Evolutionary conservation across 345 rosid species (phyloP).

Genomic region (Aurinia saxatilis): DNA sequence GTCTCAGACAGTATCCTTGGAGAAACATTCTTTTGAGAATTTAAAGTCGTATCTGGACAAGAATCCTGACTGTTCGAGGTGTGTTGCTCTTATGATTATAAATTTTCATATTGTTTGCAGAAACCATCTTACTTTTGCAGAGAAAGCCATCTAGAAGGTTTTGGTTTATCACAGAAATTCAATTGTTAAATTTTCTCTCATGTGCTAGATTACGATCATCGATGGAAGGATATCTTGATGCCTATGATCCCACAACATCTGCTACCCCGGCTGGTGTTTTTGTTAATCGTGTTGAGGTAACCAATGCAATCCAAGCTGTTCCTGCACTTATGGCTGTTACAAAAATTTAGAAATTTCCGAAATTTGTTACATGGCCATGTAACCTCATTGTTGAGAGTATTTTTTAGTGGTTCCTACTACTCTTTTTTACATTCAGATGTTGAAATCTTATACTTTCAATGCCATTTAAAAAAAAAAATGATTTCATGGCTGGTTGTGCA

Average conservation of each 20-base stretch:
- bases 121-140: not conserved
- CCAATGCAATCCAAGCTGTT: not conserved
- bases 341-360: not conserved
- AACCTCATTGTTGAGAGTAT: not conserved
- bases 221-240: conserved; percentile 95
- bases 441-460: too few species aligned
- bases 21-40: conserved; percentile 67
- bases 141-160: not conserved
- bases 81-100: conserved; percentile 6
- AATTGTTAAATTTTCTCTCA: conserved; percentile 5
- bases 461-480: too few species aligned
- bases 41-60: conserved; percentile 65
- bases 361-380: not conserved
- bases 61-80: conserved; percentile 91
- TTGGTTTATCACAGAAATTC: not conserved
- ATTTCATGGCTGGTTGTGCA: conserved; percentile 41
- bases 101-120: not conserved
- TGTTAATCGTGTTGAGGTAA: conserved; percentile 74
- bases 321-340: not conserved
- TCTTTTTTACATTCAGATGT: too few species aligned
- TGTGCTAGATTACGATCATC: conserved; percentile 74
- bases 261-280: conserved; percentile 84
- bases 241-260: conserved; percentile 64
- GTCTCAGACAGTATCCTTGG: conserved; percentile 41
- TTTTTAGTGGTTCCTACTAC: not conserved